Evolutionary conservation across 164 flowering plant genomes (phyloP), one percentile per base, ranked within the genome.

Genomic region (Piper betle): DNA sequence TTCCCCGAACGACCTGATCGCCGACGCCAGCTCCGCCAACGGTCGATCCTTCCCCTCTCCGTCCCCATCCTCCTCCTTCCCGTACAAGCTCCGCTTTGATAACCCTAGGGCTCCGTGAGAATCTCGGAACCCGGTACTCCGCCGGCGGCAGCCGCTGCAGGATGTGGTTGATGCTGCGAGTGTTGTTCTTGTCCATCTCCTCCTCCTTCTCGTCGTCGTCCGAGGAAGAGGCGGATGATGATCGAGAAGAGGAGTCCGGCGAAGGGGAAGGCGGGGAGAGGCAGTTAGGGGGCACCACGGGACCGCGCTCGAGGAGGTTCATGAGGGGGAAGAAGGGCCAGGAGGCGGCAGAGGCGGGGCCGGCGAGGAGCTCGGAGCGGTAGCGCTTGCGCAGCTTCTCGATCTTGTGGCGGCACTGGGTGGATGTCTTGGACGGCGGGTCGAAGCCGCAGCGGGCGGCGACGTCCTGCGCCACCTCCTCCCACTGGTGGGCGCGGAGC

Each of bases 381-480:
- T 82, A 85, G 37, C 98, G 82, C 42, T 82, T 79, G 2, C 98
- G 84, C 55, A 92, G 91, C 76, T 92, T 92, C 82, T 92, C 98
- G 73, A 92, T 85, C 78, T 92, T 92, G 81, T 92, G 96, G 60
- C 98, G 91, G 78, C 98, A 92, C 75, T 92, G 98, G 33, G 78
- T 72, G 68, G 91, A 70, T 65, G 95, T 62, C 66, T 85, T 88
- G 42, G 92, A 67, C 5, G 80, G 82, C 38, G 77, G 75, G 53
- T 73, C 75, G 78, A 62, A 72, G 73, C 80, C 82, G 74, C 86
- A 86, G 50, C 87, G 90, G 13, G 76, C 77, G 62, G 92, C 85
- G 67, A 92, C 85, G 64, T 85, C 57, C 53, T 57, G 62, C 39
- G 96, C 81, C 39, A 92, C 86, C 56, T 88, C 93, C 59, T 92